Percentiles rank a stretch among this genome's conserved stretches.
phyloP scores from a whole-genome alignment of 2,329 filamentous ascomycete species.

The Hypoxylon sp. region DNA sequence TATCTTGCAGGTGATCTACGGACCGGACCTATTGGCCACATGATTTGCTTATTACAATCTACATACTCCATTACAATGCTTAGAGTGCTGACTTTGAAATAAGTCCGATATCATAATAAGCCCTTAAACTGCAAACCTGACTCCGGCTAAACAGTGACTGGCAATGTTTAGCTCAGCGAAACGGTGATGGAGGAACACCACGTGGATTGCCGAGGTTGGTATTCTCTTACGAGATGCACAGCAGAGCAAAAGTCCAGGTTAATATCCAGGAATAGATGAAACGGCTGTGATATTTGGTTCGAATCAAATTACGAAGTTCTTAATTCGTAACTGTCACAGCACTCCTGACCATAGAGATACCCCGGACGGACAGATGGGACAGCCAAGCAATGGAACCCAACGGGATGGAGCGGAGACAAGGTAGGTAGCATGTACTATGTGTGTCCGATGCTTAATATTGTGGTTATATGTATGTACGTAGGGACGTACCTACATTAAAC shows the following conservation, averaged over 20 bases:
- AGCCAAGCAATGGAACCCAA: constrained; percentile 10
- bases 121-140: background rate
- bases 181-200: constrained; percentile 35
- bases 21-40: background rate
- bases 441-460: constrained; percentile 2
- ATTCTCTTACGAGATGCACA: constrained; percentile 14
- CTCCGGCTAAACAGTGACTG: background rate
- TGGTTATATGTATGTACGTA: constrained; percentile 15
- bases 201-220: constrained; percentile 31
- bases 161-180: constrained; percentile 23
- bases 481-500: constrained; percentile 32
- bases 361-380: background rate
- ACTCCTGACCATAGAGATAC: background rate
- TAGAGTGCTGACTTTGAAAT: constrained; percentile 6
- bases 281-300: background rate
- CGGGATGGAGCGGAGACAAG: constrained; percentile 20
- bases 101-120: background rate
- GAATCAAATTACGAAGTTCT: background rate
- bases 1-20: background rate
- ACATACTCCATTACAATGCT: constrained; percentile 1
- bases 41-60: background rate
- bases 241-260: constrained; percentile 5
- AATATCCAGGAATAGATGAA: background rate
- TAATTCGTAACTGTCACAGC: background rate
- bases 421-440: constrained; percentile 10